A percentile compares a stretch with the other conserved stretches of the same genome.
Evolutionary conservation across 495 filamentous ascomycete species (phyloP).

Genomic region (Penicillium argentinense): DNA sequence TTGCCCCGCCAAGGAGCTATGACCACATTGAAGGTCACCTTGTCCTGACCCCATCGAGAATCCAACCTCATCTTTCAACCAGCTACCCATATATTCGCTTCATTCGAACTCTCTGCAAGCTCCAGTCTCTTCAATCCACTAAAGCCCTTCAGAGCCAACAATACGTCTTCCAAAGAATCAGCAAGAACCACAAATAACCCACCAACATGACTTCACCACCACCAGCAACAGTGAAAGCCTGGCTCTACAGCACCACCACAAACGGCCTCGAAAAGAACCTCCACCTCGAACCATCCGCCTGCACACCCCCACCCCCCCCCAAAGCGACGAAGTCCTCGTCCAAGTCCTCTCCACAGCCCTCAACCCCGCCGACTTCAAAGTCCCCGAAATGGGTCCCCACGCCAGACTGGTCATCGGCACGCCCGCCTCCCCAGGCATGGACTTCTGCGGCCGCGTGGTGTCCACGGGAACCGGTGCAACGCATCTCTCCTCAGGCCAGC

Average conservation of each 20-base stretch:
- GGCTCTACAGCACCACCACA: conserved; percentile 54
- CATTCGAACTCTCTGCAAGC: no score
- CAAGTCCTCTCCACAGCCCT: conserved; percentile 53
- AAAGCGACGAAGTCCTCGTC: conserved; percentile 52
- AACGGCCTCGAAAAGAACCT: conserved; percentile 58
- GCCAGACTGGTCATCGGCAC: conserved; percentile 34
- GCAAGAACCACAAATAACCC: no score
- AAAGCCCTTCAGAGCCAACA: no score
- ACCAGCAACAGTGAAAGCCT: conserved; percentile 56
- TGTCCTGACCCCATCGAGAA: no score
- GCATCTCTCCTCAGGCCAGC: conserved; percentile 46
- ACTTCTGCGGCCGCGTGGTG: conserved; percentile 62
- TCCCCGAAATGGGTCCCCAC: conserved; percentile 51
- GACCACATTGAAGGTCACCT: no score
- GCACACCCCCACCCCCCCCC: conserved; percentile 34
- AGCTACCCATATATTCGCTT: no score
- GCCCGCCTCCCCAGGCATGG: conserved; percentile 58
- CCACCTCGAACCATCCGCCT: conserved; percentile 40
- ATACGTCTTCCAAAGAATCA: no score
- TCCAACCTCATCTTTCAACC: no score
- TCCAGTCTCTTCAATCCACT: no score
- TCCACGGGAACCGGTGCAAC: conserved; percentile 32
- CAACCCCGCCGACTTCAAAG: conserved; percentile 73
- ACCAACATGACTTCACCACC: conserved; percentile 13
- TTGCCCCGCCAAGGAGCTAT: no score